Base-by-base conservation (phyloP, 73 alveolate genomes). In the Tetrahymena borealis region DNA sequence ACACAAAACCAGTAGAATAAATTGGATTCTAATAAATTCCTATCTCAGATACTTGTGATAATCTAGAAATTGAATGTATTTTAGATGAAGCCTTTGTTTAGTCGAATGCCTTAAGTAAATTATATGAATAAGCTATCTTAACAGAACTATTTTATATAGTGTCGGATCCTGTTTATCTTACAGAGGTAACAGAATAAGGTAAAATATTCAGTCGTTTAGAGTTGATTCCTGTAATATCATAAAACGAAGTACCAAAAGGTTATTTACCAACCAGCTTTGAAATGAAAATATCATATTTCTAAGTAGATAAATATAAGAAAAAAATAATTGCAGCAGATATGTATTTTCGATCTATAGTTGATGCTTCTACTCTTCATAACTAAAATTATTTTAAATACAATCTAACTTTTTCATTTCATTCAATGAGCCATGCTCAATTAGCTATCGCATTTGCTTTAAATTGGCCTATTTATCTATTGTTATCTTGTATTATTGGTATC, bases 401-500 rank as follows among this genome's bases (percentile, higher is more conserved):
- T 32, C 91, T 98, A 33, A 94, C 94, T n/a, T 78, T 97, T 33
- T 92, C 90, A 9, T 97, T 41, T 38, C 32, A 90, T 33, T 97
- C 99, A 3, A 93, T 97, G 93, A 78, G 97, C 4, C 99, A 98
- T 91, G 96, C 94, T 42, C 97, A 97, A 42, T 94, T 98, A 39
- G 95, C 97, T 78, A 97, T 97, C 40, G 60, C 95, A 9, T 98
- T 98, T 92, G 98, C 98, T n/a, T 98, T 98, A 79, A 93, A 94
- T 33, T 96, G 97, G 94, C 91, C 93, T 33, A 97, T 97, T 91
- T 97, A 98, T 93, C 79, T 97, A n/a, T 96, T 96, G 79, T 96
- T 98, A 43, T 98, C 96, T 95, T 39, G 96, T 85, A 33, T 97
- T 28, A 97, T 95, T 32, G 99, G 99, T 11, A 38, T 93, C 35